A percentile compares a stretch with the other conserved stretches of the same genome.
phyloP scores from a whole-genome alignment of 306 rosid genomes.

The Acacia acuminata region DNA sequence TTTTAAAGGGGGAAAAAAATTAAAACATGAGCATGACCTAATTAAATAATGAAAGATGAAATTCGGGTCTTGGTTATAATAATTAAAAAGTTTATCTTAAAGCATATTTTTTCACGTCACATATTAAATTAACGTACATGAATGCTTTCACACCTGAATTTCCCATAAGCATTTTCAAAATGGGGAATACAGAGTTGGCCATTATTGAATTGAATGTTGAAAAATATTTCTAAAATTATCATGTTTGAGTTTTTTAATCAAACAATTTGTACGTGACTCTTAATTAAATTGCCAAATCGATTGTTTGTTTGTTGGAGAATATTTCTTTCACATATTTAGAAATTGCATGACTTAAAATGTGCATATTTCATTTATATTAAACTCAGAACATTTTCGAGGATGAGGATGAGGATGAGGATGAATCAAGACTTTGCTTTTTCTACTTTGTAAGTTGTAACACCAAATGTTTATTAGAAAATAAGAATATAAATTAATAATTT shows the following conservation, averaged over 20 bases:
- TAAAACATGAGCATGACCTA: not conserved
- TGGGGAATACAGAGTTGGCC: not conserved
- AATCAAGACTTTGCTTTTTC: too few relatives aligned
- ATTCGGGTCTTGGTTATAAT: not conserved
- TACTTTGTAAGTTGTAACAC: too few relatives aligned
- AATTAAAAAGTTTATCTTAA: not conserved
- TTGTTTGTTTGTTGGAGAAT: not conserved
- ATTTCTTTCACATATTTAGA: not conserved
- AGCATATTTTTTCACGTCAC: not conserved
- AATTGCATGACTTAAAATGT: too few relatives aligned
- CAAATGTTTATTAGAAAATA: too few relatives aligned
- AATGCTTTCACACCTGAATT: not conserved
- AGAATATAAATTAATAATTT: too few relatives aligned
- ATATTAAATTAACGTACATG: not conserved
- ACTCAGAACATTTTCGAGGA: too few relatives aligned
- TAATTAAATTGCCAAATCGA: not conserved
- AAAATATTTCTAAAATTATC: not conserved
- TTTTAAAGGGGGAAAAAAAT: not conserved
- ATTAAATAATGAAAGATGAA: not conserved
- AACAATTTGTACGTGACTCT: not conserved
- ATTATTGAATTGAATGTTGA: not conserved
- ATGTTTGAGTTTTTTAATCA: not conserved
- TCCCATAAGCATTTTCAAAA: not conserved
- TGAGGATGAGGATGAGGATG: too few relatives aligned
- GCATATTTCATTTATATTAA: too few relatives aligned